Conservation (phyloP, 768 basidiomycete genomes). For the Gloeophyllum trabeum region DNA sequence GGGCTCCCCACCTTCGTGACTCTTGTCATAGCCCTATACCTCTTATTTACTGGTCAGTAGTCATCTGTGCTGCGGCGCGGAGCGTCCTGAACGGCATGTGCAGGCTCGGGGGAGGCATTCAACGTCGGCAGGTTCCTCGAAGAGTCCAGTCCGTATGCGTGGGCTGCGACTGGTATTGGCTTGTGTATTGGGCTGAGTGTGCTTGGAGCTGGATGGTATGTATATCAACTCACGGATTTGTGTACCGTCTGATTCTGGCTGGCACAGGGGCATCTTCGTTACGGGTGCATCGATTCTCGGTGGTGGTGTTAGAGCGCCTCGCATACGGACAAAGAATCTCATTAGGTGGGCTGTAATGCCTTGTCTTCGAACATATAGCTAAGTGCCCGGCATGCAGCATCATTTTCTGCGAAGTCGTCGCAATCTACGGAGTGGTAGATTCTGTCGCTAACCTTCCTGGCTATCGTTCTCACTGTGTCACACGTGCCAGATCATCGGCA, state of each 20-base stretch:
- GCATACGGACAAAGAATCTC: conserved; percentile 95
- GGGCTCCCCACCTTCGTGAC: conserved; percentile 58
- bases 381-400: conserved; percentile 41
- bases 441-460: background rate
- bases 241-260: conserved; percentile 2
- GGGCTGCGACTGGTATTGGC: conserved; percentile 86
- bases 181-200: conserved; percentile 91
- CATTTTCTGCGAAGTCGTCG: conserved; percentile 99
- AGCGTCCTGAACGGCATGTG: background rate
- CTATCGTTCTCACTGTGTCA: conserved; percentile 1
- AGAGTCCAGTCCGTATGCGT: conserved; percentile 87
- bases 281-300: conserved; percentile 96
- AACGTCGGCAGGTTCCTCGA: conserved; percentile 91
- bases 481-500: conserved; percentile 88
- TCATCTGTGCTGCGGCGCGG: background rate
- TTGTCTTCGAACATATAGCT: background rate
- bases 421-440: conserved; percentile 92
- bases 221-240: conserved; percentile 1
- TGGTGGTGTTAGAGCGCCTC: conserved; percentile 86
- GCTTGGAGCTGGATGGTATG: conserved; percentile 90
- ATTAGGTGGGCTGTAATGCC: conserved; percentile 60
- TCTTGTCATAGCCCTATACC: conserved; percentile 66
- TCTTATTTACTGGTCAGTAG: conserved; percentile 73
- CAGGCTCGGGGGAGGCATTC: conserved; percentile 86
- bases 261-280: conserved; percentile 86